phyloP scores from a whole-genome alignment of 2,329 filamentous ascomycete species.

The Paraphaeosphaeria sporulosa region DNA sequence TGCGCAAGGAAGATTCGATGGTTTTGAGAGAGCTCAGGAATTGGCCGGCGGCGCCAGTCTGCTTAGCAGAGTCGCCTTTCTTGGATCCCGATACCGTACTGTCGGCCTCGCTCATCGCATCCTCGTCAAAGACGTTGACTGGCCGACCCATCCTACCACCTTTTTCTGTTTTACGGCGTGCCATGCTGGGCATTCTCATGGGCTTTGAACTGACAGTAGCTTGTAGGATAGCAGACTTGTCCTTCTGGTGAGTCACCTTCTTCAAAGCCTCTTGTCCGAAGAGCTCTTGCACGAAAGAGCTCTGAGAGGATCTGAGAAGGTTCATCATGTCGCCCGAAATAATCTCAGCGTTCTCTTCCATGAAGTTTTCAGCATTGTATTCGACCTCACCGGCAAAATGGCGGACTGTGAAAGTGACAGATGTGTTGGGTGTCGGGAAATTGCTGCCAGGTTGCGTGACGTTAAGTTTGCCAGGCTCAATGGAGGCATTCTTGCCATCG shows the following conservation, averaged over 20 bases:
- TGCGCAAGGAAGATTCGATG: slow-evolving; percentile 84
- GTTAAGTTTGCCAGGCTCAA: slow-evolving; percentile 77
- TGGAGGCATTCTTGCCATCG: slow-evolving; percentile 91
- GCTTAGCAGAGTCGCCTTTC: slow-evolving; percentile 53
- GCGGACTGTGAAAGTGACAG: slow-evolving; percentile 85
- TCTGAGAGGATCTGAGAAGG: slow-evolving; percentile 86
- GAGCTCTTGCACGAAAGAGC: slow-evolving; percentile 84
- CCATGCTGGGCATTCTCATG: slow-evolving; percentile 89
- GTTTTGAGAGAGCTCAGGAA: slow-evolving; percentile 90
- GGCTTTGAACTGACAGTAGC: slow-evolving; percentile 96
- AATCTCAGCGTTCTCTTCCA: slow-evolving; percentile 95
- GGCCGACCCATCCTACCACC: slow-evolving; percentile 56
- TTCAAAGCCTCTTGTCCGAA: slow-evolving; percentile 97
- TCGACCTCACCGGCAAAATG: slow-evolving; percentile 98
- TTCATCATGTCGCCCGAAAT: slow-evolving; percentile 97
- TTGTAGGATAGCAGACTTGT: slow-evolving; percentile 90
- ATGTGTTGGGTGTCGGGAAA: slow-evolving; percentile 81
- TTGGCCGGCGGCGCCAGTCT: slow-evolving; percentile 90
- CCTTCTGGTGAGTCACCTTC: slow-evolving; percentile 90
- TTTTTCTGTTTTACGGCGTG: slow-evolving; percentile 75
- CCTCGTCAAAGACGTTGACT: slow-evolving; percentile 53
- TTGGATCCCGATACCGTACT: slow-evolving; percentile 53
- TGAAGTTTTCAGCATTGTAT: slow-evolving; percentile 83
- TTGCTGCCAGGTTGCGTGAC: slow-evolving; percentile 86
- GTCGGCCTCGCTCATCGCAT: slow-evolving; percentile 54